Evolutionary conservation across 2,329 filamentous ascomycete species (phyloP), one percentile per base, ranked within the genome.

Genomic region (Xylaria sp.): DNA sequence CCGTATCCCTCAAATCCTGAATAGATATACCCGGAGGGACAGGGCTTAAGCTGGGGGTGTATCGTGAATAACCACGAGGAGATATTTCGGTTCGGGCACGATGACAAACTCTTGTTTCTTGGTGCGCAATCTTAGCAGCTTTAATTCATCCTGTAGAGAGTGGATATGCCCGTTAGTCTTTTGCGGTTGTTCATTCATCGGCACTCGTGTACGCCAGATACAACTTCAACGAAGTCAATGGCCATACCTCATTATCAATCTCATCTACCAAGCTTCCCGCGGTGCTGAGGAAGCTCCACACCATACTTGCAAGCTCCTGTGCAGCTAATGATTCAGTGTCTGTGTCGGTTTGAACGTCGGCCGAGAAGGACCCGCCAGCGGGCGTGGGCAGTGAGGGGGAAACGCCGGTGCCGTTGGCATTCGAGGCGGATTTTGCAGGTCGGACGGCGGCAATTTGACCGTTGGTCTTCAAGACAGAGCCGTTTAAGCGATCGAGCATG

Each of bases 31-130:
- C 48, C 38, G 3, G 28, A 44, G n/a, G 17, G 31, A 33, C 23
- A 36, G 36, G 46, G 15, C 64, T 81, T 80, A 92, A 75, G 89
- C 89, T 9, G 89, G 86, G 46, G 92, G 90, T n/a, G 92, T 93
- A 77, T 94, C 92, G 80, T 95, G 92, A 65, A 95, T 87, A 44
- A 94, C 90, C 63, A 94, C 88, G 44, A 95, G 85, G 56, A 96
- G 83, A 80, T 92, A 97, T 76, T 93, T 94, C 48, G 87, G 77
- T 79, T 95, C 93, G 79, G 92, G 92, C 23, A 95, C 91, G 76
- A 96, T 93, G 67, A 96, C 91, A 70, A 96, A 82, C 79, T 97
- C 93, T 74, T 94, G 92, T 79, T 92, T 94, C 83, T 90, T 93
- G n/a, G 92, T 95, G 72, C 93, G 87, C 72, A 97, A 78, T 71